These are phyloP conservation scores for Blepharisma japonicum DNA, from an alignment of 73 alveolate genomes.

Conservation along the genomic window DNA sequence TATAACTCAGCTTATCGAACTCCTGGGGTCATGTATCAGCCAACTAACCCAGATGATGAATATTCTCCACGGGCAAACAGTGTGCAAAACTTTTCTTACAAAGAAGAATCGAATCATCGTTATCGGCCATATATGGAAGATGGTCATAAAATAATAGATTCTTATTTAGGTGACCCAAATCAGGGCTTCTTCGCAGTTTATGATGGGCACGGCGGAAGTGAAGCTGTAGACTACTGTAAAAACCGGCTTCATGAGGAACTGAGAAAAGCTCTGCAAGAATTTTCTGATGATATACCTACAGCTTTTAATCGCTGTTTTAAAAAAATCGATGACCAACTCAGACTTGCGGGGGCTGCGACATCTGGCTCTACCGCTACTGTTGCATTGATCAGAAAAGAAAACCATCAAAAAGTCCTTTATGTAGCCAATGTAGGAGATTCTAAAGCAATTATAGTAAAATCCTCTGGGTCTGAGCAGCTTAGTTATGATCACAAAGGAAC, in stretches of 20 bases:
- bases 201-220: slow-evolving; percentile 98
- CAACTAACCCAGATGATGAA: background rate
- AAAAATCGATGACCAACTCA: slow-evolving; percentile 67
- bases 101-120: slow-evolving; percentile 81
- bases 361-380: slow-evolving; percentile 93
- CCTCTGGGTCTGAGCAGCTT: slow-evolving; percentile 79
- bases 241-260: background rate
- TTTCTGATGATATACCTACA: slow-evolving; percentile 43
- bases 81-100: slow-evolving; percentile 74
- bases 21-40: too few relatives aligned
- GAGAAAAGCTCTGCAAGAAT: slow-evolving; percentile 38
- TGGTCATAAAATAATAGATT: slow-evolving; percentile 64
- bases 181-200: slow-evolving; percentile 81
- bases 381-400: slow-evolving; percentile 74
- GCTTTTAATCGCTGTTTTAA: slow-evolving; percentile 49
- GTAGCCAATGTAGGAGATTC: slow-evolving; percentile 95
- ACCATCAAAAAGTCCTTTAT: slow-evolving; percentile 67
- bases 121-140: slow-evolving; percentile 93
- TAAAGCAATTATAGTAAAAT: slow-evolving; percentile 75
- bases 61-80: slow-evolving; percentile 34
- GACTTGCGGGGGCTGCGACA: slow-evolving; percentile 71
- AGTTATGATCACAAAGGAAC: slow-evolving; percentile 87
- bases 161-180: slow-evolving; percentile 74
- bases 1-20: too few relatives aligned
- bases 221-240: slow-evolving; percentile 71